phyloP scores from a whole-genome alignment of 164 flowering plant species.

The Dillenia suffruticosa region DNA sequence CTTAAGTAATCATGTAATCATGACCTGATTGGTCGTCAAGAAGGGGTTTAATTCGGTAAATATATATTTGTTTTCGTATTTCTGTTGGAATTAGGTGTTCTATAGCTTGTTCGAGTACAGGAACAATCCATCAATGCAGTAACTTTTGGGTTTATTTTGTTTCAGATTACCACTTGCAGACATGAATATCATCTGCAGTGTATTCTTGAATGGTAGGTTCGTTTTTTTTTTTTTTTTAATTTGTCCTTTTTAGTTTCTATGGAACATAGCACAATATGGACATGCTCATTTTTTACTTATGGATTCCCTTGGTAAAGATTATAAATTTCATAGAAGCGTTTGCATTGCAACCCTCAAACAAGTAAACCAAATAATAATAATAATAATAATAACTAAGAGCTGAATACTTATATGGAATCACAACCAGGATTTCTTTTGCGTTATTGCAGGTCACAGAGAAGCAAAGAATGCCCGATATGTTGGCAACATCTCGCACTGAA shows the following conservation, averaged over 20 bases:
- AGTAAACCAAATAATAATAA: too few species aligned
- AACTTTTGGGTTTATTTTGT: constrained; percentile 5
- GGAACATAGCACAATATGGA: too few species aligned
- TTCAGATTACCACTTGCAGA: constrained; percentile 69
- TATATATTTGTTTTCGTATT: neutral
- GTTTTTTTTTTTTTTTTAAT: neutral
- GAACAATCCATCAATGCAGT: neutral
- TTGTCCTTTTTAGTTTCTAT: constrained; percentile 1
- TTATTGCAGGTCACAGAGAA: constrained; percentile 65
- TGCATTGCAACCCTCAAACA: too few species aligned
- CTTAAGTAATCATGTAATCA: neutral
- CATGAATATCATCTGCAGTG: constrained; percentile 89
- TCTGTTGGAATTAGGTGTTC: too few species aligned
- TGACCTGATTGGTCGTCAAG: neutral
- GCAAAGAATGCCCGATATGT: constrained; percentile 85
- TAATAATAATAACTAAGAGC: too few species aligned
- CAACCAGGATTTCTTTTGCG: neutral
- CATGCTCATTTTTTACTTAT: neutral
- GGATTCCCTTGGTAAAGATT: neutral
- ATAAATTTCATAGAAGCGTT: too few species aligned
- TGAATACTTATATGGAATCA: too few species aligned
- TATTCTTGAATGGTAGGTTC: constrained; percentile 70
- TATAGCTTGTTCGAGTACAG: neutral
- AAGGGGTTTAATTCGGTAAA: neutral
- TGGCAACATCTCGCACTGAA: constrained; percentile 55